Conservation (phyloP, 31 red algal species). For the Odonthalia washingtoniensis region DNA sequence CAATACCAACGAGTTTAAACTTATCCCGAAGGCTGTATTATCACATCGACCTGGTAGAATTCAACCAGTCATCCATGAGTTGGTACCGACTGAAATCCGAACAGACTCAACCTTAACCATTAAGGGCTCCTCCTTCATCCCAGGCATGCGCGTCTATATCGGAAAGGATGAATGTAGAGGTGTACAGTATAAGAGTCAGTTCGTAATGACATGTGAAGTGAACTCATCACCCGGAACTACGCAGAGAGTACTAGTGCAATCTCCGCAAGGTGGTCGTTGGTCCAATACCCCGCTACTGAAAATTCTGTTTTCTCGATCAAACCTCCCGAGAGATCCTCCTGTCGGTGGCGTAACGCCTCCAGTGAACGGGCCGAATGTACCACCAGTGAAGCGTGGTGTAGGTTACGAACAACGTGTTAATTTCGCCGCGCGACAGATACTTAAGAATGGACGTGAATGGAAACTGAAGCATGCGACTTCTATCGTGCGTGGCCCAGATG, state of each 20-base stretch:
- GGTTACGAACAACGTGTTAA: background rate
- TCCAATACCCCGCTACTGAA: no score
- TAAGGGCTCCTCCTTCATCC: background rate
- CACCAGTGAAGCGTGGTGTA: background rate
- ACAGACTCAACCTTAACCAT: background rate
- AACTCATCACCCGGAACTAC: background rate
- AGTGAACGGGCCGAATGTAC: background rate
- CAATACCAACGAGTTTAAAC: no score
- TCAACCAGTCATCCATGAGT: background rate
- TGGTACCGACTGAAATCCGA: background rate
- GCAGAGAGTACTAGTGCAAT: background rate
- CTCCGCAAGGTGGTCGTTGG: background rate
- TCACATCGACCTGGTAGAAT: background rate
- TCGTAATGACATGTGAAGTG: background rate
- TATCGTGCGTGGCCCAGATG: constrained; percentile 68
- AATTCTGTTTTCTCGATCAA: no score
- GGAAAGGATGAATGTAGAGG: background rate
- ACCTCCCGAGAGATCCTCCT: no score
- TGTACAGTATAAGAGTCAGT: background rate
- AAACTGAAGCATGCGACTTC: background rate
- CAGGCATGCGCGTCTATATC: background rate
- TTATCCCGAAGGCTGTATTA: no score
- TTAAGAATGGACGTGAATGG: background rate
- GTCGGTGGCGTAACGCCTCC: no score
- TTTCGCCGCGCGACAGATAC: no score